Percentiles rank a stretch among this genome's conserved stretches.
phyloP scores from a whole-genome alignment of 164 flowering plant species.

The Magnolia changhungtana region DNA sequence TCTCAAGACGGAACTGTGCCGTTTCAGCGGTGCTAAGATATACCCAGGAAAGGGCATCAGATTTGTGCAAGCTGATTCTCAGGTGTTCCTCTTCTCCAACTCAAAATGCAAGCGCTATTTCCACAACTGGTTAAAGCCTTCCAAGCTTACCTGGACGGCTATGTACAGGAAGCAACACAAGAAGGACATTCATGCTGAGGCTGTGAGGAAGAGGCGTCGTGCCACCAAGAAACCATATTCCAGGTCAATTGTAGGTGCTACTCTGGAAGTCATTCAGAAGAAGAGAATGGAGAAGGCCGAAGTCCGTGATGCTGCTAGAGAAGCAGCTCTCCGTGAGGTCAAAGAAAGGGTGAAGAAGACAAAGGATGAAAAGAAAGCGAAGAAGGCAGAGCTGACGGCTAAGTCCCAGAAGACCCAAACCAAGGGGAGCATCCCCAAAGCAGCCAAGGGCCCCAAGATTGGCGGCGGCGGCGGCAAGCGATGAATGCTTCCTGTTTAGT shows the following conservation, averaged over 20 bases:
- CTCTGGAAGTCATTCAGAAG: conserved; percentile 51
- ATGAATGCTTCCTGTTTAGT: conserved; percentile 6
- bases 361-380: conserved; percentile 54
- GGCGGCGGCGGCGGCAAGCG: conserved; percentile 58
- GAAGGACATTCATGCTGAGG: conserved; percentile 49
- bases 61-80: conserved; percentile 38
- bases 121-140: conserved; percentile 78
- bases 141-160: conserved; percentile 76
- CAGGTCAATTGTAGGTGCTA: conserved; percentile 50
- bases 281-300: conserved; percentile 48
- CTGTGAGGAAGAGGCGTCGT: conserved; percentile 49
- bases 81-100: conserved; percentile 62
- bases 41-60: conserved; percentile 51
- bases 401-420: conserved; percentile 32
- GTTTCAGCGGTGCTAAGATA: conserved; percentile 48
- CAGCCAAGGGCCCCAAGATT: conserved; percentile 38
- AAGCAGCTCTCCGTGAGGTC: conserved; percentile 50
- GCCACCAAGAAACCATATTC: conserved; percentile 47
- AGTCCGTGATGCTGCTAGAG: conserved; percentile 51
- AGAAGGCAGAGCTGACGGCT: conserved; percentile 42
- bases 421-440: conserved; percentile 37
- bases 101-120: conserved; percentile 87
- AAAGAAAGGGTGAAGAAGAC: conserved; percentile 53
- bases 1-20: conserved; percentile 44
- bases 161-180: conserved; percentile 64